Evolutionary conservation across 768 basidiomycete species (phyloP).

Genomic region (Chalciporus sphaerocephalus): DNA sequence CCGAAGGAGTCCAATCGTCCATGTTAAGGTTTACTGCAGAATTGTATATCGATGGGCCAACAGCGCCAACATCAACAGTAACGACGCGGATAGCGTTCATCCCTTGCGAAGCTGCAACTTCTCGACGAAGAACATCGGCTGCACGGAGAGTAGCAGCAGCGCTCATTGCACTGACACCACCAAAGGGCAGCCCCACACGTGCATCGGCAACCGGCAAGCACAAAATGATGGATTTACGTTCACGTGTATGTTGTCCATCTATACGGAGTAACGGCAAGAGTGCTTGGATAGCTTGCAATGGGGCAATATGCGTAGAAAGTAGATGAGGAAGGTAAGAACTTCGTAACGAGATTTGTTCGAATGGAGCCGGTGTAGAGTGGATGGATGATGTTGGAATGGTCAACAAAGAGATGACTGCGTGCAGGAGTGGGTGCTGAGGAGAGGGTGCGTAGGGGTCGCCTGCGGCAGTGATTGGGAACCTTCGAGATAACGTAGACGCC

Average conservation of each 20-base stretch:
- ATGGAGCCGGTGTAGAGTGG: conserved; percentile 47
- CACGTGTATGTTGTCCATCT: conserved; percentile 51
- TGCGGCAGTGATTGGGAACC: conserved; percentile 71
- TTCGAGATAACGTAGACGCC: conserved; percentile 71
- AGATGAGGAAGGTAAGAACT: conserved; percentile 67
- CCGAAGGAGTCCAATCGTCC: conserved; percentile 71
- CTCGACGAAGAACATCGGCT: conserved; percentile 68
- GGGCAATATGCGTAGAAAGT: conserved; percentile 69
- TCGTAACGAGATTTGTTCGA: conserved; percentile 66
- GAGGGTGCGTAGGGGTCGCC: conserved; percentile 79
- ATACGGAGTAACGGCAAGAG: conserved; percentile 73
- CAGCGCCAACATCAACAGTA: conserved; percentile 67
- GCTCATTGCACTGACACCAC: conserved; percentile 65
- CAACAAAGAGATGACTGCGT: conserved; percentile 74
- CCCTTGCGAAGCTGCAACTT: conserved; percentile 64
- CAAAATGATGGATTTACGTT: conserved; percentile 50
- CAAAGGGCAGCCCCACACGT: conserved; percentile 70
- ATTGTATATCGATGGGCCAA: conserved; percentile 28
- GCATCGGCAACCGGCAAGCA: conserved; percentile 72
- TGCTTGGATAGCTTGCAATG: conserved; percentile 71
- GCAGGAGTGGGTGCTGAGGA: conserved; percentile 62
- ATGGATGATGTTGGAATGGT: conserved; percentile 44
- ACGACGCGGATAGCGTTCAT: conserved; percentile 54
- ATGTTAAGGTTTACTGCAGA: conserved; percentile 45
- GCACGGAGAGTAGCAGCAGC: conserved; percentile 69